Conservation (phyloP, 257 asterid species). For the Agastache rugosa region DNA sequence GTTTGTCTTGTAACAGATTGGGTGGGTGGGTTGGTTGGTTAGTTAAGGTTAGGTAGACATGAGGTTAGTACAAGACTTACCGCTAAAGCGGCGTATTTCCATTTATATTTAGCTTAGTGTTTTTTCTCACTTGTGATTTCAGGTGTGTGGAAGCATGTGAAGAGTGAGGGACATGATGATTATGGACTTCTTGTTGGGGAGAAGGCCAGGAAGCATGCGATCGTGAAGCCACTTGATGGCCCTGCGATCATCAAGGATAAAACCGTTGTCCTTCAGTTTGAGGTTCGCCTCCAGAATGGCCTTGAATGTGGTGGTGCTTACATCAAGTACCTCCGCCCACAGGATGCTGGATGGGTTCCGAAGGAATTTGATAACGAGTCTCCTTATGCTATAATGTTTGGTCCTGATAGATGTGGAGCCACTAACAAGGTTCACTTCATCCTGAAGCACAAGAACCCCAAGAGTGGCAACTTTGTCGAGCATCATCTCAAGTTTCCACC, state of each 20-base stretch:
- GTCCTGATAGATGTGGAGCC: slow-evolving; percentile 95
- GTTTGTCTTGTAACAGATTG: not conserved
- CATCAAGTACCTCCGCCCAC: slow-evolving; percentile 91
- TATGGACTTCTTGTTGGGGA: slow-evolving; percentile 92
- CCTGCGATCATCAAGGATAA: slow-evolving; percentile 71
- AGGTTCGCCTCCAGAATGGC: slow-evolving; percentile 90
- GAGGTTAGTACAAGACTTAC: not conserved
- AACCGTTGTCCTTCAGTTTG: slow-evolving; percentile 82
- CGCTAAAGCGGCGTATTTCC: not conserved
- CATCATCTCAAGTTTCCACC: slow-evolving; percentile 98
- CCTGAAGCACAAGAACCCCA: slow-evolving; percentile 88
- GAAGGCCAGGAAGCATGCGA: slow-evolving; percentile 88
- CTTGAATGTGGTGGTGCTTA: slow-evolving; percentile 99
- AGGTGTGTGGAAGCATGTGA: slow-evolving; percentile 93
- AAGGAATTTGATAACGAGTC: slow-evolving; percentile 89
- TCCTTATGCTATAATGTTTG: slow-evolving; percentile 95
- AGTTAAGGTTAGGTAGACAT: not conserved
- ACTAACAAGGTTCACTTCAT: slow-evolving; percentile 99
- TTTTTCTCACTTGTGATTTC: slow-evolving; percentile 10
- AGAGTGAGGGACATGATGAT: slow-evolving; percentile 97
- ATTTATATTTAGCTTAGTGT: not conserved
- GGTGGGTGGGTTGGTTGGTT: not conserved
- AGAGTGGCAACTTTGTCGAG: slow-evolving; percentile 75
- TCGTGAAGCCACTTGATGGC: slow-evolving; percentile 77
- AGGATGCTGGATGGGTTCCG: slow-evolving; percentile 82